These are phyloP conservation scores for Tubosaeta brunneosetosa DNA, from an alignment of 768 basidiomycete species.

Conservation along the genomic window DNA sequence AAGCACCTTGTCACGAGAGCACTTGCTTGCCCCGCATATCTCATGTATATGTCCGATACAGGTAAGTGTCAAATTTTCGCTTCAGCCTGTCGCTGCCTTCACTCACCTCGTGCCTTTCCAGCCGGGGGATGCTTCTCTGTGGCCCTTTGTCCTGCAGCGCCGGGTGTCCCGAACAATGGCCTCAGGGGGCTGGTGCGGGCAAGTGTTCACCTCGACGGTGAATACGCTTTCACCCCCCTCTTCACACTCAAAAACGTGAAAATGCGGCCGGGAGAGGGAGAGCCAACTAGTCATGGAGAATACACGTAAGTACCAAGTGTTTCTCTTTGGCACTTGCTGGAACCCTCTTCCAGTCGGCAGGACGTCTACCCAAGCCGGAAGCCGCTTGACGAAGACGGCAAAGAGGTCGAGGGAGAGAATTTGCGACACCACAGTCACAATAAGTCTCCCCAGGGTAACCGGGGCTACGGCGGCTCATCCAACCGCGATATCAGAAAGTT, in stretches of 20 bases:
- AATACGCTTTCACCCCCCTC: constrained; percentile 8
- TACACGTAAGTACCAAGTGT: constrained; percentile 3
- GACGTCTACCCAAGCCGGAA: constrained; percentile 18
- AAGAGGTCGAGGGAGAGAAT: constrained; percentile 3
- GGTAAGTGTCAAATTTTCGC: neutral
- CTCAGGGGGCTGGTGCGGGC: constrained; percentile 4
- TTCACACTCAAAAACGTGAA: constrained; percentile 9
- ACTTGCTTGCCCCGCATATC: constrained; percentile 25
- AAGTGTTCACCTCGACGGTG: neutral
- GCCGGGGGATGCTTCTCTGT: constrained; percentile 12
- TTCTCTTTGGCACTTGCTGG: neutral
- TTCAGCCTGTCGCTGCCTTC: neutral
- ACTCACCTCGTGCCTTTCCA: neutral
- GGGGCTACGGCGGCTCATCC: too few species aligned
- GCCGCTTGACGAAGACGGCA: constrained; percentile 18
- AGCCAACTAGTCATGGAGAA: neutral
- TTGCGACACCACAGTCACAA: too few species aligned
- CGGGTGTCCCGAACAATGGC: neutral
- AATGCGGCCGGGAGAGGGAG: constrained; percentile 5
- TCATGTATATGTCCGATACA: constrained; percentile 22
- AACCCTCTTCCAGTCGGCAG: constrained; percentile 8
- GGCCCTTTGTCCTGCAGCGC: neutral
- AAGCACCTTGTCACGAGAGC: constrained; percentile 24
- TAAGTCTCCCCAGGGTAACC: too few species aligned
- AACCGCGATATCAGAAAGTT: constrained; percentile 16